phyloP scores from a whole-genome alignment of 805 yeast species.

The Ogataea methanolica region DNA sequence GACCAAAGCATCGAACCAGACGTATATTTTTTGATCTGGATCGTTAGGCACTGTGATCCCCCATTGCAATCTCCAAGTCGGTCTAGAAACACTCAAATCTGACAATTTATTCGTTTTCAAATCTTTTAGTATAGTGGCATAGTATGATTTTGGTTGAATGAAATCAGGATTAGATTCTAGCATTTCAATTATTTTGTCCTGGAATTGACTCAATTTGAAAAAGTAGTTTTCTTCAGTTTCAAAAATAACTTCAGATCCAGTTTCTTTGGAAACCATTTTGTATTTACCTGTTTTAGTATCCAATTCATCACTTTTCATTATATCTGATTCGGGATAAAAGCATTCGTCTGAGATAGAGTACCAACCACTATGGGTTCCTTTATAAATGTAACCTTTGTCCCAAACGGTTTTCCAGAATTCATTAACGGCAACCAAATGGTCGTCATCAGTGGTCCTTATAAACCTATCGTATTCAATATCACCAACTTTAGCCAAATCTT shows the following conservation, averaged over 20 bases:
- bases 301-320: constrained; percentile 33
- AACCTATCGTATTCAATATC: constrained; percentile 66
- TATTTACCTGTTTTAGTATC: constrained; percentile 28
- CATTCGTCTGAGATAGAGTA: constrained; percentile 93
- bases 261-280: constrained; percentile 51
- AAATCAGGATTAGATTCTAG: constrained; percentile 49
- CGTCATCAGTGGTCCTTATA: constrained; percentile 84
- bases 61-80: constrained; percentile 75
- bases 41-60: constrained; percentile 88
- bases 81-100: constrained; percentile 88
- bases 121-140: constrained; percentile 52
- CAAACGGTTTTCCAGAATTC: constrained; percentile 64
- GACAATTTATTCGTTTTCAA: constrained; percentile 42
- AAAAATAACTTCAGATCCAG: constrained; percentile 69
- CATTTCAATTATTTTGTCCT: constrained; percentile 44
- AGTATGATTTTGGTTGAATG: constrained; percentile 61
- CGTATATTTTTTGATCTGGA: constrained; percentile 74
- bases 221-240: constrained; percentile 85
- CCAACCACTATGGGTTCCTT: constrained; percentile 90
- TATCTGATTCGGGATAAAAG: constrained; percentile 81
- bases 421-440: constrained; percentile 64
- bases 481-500: constrained; percentile 52
- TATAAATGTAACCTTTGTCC: constrained; percentile 63
- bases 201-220: constrained; percentile 66
- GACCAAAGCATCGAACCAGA: constrained; percentile 93